A percentile compares a stretch with the other conserved stretches of the same genome.
Conservation (phyloP, 78 protist genomes). For the Reticulomyxa filosa region DNA sequence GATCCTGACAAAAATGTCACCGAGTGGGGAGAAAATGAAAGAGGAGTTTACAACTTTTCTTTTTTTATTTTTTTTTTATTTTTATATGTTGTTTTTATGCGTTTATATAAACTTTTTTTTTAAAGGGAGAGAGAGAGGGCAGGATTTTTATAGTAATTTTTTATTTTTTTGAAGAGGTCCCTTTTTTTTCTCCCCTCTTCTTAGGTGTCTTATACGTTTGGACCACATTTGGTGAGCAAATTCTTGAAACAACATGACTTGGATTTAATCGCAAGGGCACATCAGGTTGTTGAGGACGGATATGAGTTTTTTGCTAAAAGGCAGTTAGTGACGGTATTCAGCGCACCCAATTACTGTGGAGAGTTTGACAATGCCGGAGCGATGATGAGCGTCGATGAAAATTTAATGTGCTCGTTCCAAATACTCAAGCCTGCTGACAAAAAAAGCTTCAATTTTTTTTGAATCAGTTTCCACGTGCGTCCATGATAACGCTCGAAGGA, state of each 20-base stretch:
- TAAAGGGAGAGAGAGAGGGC: no score
- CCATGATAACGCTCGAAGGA: no score
- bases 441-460: no score
- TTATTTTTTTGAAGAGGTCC: no score
- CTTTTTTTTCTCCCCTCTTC: no score
- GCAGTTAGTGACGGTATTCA: constrained; percentile 23
- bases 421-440: no score
- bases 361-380: constrained; percentile 93
- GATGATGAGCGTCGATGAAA: constrained; percentile 92
- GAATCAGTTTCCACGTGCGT: no score
- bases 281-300: constrained; percentile 57
- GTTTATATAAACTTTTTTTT: no score
- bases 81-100: no score
- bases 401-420: constrained; percentile 95
- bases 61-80: no score
- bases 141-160: no score
- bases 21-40: constrained; percentile 93
- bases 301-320: constrained; percentile 26
- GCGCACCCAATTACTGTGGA: constrained; percentile 22
- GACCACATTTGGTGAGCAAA: constrained; percentile 67
- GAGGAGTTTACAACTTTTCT: no score
- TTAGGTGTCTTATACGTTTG: constrained; percentile 84
- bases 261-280: constrained; percentile 91
- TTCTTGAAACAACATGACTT: constrained; percentile 77
- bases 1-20: constrained; percentile 79